These are phyloP conservation scores for Onygenales sp. DNA, from an alignment of 2,329 filamentous ascomycete genomes.

Conservation along the genomic window DNA sequence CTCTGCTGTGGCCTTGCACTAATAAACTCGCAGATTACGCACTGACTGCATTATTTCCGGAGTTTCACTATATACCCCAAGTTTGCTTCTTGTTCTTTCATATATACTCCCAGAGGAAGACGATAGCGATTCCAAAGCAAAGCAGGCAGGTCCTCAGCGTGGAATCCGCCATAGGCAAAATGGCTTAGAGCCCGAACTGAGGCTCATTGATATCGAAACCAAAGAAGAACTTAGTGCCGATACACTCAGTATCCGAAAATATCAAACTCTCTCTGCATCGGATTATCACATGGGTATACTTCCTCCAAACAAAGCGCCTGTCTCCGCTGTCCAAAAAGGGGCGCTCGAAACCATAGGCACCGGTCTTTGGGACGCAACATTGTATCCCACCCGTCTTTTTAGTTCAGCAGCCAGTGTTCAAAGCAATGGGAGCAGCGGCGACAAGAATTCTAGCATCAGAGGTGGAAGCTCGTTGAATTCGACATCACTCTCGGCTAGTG, in stretches of 20 bases:
- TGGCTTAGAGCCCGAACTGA: conserved; percentile 75
- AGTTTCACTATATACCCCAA: conserved; percentile 91
- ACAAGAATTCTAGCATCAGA: conserved; percentile 46
- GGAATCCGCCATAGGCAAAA: conserved; percentile 64
- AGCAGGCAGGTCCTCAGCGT: conserved; percentile 42
- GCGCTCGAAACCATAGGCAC: conserved; percentile 66
- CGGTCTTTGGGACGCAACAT: conserved; percentile 79
- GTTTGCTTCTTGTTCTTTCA: conserved; percentile 79
- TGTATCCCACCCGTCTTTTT: conserved; percentile 80
- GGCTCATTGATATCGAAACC: conserved; percentile 79
- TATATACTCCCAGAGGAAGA: conserved; percentile 69
- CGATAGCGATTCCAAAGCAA: conserved; percentile 34
- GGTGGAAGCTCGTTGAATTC: conserved; percentile 44
- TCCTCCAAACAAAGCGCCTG: conserved; percentile 62
- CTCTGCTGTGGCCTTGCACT: conserved; percentile 12
- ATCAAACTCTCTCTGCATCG: conserved; percentile 71
- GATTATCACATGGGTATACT: conserved; percentile 87
- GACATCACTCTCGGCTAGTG: conserved; percentile 39
- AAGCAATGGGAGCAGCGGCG: conserved; percentile 46
- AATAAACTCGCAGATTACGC: conserved; percentile 54
- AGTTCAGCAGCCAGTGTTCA: conserved; percentile 72
- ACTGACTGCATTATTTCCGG: conserved; percentile 98
- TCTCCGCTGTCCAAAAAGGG: conserved; percentile 57
- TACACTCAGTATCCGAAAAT: conserved; percentile 74
- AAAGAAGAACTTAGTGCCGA: conserved; percentile 80